These are phyloP conservation scores for Petunia hybrid DNA, from an alignment of 305 asterid species.

Conservation along the genomic window DNA sequence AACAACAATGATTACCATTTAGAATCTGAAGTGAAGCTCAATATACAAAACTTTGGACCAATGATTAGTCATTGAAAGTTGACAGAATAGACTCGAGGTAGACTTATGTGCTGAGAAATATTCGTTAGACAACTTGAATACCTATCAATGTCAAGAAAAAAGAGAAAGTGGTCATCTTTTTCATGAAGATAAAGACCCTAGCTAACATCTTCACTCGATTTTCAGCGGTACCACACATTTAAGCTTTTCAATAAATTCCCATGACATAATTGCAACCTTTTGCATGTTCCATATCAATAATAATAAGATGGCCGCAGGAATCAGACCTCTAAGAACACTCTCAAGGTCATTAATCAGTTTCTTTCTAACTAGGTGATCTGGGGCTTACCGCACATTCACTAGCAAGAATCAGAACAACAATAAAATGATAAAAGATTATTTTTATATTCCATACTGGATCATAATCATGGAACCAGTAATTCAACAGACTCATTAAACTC, in stretches of 20 bases:
- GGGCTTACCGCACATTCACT: neutral
- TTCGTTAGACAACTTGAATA: conserved; percentile 8
- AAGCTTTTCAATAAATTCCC: neutral
- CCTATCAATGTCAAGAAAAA: neutral
- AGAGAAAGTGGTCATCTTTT: too few species aligned
- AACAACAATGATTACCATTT: conserved; percentile 14
- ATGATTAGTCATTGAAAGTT: conserved; percentile 26
- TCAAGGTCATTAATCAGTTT: neutral
- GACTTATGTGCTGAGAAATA: conserved; percentile 1
- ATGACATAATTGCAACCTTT: neutral
- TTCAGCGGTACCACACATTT: too few species aligned
- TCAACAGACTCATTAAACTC: neutral
- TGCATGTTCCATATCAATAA: neutral
- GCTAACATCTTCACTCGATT: neutral
- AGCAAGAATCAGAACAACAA: neutral
- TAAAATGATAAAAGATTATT: neutral
- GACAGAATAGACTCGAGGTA: conserved; percentile 6
- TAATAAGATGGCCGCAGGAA: neutral
- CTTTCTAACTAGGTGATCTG: neutral
- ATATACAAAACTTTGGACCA: conserved; percentile 10
- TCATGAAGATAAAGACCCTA: too few species aligned
- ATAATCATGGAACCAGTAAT: too few species aligned
- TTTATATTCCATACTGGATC: too few species aligned
- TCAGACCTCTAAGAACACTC: neutral
- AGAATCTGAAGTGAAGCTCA: conserved; percentile 21